Evolutionary conservation across 1,284 basidiomycete species (phyloP), one percentile per base, ranked within the genome.

Genomic region (Fomitiporia mediterranea): DNA sequence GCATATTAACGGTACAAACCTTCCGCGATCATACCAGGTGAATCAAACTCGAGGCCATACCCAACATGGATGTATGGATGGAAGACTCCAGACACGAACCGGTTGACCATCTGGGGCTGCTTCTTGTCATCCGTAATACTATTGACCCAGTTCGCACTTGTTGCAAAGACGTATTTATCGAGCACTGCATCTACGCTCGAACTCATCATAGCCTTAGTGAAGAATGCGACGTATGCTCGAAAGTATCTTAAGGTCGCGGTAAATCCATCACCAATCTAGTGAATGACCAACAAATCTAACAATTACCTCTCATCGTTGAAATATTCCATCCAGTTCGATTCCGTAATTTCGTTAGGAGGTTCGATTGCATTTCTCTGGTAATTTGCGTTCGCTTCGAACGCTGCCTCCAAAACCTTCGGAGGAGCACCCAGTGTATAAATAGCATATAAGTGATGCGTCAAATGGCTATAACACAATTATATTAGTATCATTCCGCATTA

Each of bases 21-120:
- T 75, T 88, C 84, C 2, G 80, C 79, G 13, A 83, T 67, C 64
- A 85, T 77, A 3, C 86, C 86, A 2, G 74, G 75, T 13, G 86
- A 64, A 4, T 75, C 75, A 61, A 88, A 85, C 63, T 88, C 86
- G 3, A 75, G 66, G 2, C 83, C 86, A 65, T 83, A 84, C 0
- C 82, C 84, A 0, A 72, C 62, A 58, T 86, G 83, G 34, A 88
- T 86, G 58, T 86, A 65, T 0, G 84, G 83, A 58, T 89, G 86
- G 0, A 87, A 42, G 11, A 86, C 67, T 9, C 80, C 81, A 5
- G 76, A 75, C 8, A 85, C 60, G 62, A 85, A 74, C 3, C 84
- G 76, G 59, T 74, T 78, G 2, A 86, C 65, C 83, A 89, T 86
- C 60, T 77, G 68, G 1, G 81, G 79, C 30, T 78, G 72, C 46